Evolutionary conservation across 768 basidiomycete species (phyloP), one percentile per base, ranked within the genome.

Genomic region (Lyophyllum semitale): DNA sequence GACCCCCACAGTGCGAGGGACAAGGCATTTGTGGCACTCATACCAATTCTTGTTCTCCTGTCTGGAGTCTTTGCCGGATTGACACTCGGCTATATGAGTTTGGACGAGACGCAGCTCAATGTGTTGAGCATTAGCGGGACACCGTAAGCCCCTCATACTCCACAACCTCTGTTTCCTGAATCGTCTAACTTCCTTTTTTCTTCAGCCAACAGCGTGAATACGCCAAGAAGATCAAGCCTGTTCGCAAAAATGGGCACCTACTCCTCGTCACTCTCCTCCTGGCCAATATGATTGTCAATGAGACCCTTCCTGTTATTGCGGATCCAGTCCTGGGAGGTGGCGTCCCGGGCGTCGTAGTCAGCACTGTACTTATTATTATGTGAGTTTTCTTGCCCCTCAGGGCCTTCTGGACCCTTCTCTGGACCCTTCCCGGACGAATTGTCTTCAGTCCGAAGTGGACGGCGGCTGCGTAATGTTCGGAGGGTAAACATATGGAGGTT

Each of bases 221-320:
- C 58, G 94, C 94, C 8, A 83, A 83, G 63, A 88, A 89, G 73
- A 95, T 95, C 64, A 85, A 87, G 68, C 93, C 93, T 12, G 86
- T 96, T 45, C 87, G 93, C 53, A 77, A 85, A 74, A 87, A 93
- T 61, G 90, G 91, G 1, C 91, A 93, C 66, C 74, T 92, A 27
- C 77, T 94, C 9, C 82, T 94, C 54, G 90, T 92, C 53, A 92
- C 91, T 0, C 83, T 93, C 35, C 81, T 93, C 9, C 73, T 95
- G 27, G 87, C 89, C 30, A 95, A 95, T 71, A 95, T 95, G 93
- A 91, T 95, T 53, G 88, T 89, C 63, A 95, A 95, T 68, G 93
- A 94, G 72, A 79, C 89, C 0, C 82, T 94, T 4, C 93, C 94
- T 32, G 81, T 95, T 59, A 91, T 95, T 55, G 79, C 88, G 11